Evolutionary conservation across 371 early-diverging fungal genomes (phyloP), one percentile per base, ranked within the genome.

Genomic region (Umbelopsis sp.): DNA sequence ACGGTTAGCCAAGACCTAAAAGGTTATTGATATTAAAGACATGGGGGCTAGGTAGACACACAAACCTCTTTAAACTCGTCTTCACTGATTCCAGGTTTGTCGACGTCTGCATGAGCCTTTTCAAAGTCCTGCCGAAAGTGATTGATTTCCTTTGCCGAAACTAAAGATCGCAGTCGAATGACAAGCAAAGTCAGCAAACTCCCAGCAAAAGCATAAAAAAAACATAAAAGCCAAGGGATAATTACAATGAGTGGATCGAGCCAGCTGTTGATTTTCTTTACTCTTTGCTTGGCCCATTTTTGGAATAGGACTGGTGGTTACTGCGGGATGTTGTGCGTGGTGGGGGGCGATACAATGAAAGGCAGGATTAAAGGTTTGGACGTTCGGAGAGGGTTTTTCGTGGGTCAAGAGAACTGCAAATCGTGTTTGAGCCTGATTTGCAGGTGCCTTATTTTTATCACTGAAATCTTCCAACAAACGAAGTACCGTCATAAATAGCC

Each of bases 21-120:
- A 35, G 44, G 1, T 29, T 37, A 32, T 51, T 44, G 52, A 65
- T 3, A 32, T 22, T 22, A 12, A 16, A 14, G 44, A 32, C 11
- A 7, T 44, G 22, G 52, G 4, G 4, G 22, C 0, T 22, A 44
- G 9, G 11, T 41, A 12, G 51, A 25, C 41, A 73, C 41, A 73
- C 72, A 65, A 85, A 89, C 93, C 74, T 86, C 77, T 78, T 88
- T 90, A 77, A 93, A 93, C 48, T 91, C 89, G 57, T 89, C 80
- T 76, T 91, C 91, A 4, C 90, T 87, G 57, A 92, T 79, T 65
- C 76, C 80, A 63, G 75, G 53, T 35, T 76, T 86, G 62, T 88
- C 81, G 66, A 35, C 82, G 77, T 25, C 75, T 73, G 66, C 77
- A 37, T 25, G 71, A 24, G 80, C 76, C 70, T 87, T 79, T 72